phyloP scores from a whole-genome alignment of 768 basidiomycete species.

The Agrocybe praecox region DNA sequence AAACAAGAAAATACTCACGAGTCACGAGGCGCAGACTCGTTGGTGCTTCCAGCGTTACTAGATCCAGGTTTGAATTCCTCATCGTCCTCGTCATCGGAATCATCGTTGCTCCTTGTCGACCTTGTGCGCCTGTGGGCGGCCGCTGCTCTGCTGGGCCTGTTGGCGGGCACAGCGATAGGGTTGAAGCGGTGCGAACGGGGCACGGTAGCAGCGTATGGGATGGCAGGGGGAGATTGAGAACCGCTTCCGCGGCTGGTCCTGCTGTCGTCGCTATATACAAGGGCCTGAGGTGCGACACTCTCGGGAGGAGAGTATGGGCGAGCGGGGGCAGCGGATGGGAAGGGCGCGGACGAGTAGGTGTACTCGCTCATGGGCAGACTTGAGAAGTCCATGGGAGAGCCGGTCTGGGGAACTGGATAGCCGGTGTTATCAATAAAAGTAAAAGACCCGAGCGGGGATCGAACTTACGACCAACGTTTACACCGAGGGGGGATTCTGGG shows the following conservation, averaged over 20 bases:
- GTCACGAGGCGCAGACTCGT: constrained; percentile 44
- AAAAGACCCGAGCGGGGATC: constrained; percentile 1
- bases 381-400: constrained; percentile 66
- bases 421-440: constrained; percentile 14
- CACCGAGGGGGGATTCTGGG: constrained; percentile 63
- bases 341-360: constrained; percentile 48
- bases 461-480: constrained; percentile 65
- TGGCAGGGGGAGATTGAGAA: constrained; percentile 49
- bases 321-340: constrained; percentile 55
- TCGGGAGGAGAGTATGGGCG: constrained; percentile 76
- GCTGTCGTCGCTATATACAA: constrained; percentile 67
- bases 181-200: constrained; percentile 81
- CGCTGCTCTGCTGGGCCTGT: constrained; percentile 52
- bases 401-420: constrained; percentile 52
- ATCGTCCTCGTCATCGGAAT: constrained; percentile 63
- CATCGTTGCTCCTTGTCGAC: constrained; percentile 54
- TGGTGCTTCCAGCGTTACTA: constrained; percentile 37
- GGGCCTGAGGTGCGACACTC: constrained; percentile 71
- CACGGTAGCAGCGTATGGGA: constrained; percentile 60
- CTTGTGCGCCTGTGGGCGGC: constrained; percentile 43
- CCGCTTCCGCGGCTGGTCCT: constrained; percentile 73
- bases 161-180: constrained; percentile 63
- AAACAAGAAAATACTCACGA: constrained; percentile 36
- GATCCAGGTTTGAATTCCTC: constrained; percentile 70
- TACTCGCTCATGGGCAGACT: constrained; percentile 51